Conservation (phyloP, 768 basidiomycete genomes). For the Exsudoporus frostii region DNA sequence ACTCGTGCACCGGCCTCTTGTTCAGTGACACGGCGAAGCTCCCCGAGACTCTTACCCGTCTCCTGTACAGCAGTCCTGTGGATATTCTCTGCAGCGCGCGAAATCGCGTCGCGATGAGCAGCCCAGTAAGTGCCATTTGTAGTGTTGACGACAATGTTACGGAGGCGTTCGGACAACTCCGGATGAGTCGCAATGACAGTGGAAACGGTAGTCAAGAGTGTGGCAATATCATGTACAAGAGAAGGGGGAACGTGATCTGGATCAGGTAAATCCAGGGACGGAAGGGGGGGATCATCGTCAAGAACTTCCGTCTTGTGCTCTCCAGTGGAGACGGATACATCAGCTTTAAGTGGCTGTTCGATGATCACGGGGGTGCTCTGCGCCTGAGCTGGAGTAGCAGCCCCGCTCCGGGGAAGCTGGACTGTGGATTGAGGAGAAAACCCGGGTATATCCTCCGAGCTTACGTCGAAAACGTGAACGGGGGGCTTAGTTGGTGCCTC, state of each 20-base stretch:
- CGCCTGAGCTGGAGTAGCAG: conserved; percentile 33
- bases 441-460: conserved; percentile 26
- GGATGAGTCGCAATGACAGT: conserved; percentile 62
- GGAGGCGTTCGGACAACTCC: conserved; percentile 65
- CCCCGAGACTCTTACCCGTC: conserved; percentile 39
- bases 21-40: conserved; percentile 49
- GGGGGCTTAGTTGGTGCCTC: conserved; percentile 54
- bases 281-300: conserved; percentile 49
- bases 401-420: conserved; percentile 18
- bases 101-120: conserved; percentile 55
- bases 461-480: conserved; percentile 55
- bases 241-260: conserved; percentile 36
- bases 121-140: conserved; percentile 68
- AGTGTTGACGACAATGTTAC: conserved; percentile 60
- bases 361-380: conserved; percentile 41
- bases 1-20: conserved; percentile 64
- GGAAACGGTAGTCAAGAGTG: conserved; percentile 54
- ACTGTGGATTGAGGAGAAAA: conserved; percentile 14
- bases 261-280: conserved; percentile 38
- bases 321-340: conserved; percentile 4
- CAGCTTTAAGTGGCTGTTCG: conserved; percentile 21
- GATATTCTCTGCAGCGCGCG: conserved; percentile 54
- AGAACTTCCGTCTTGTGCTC: conserved; percentile 11
- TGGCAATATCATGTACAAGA: conserved; percentile 62
- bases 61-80: conserved; percentile 43